Evolutionary conservation across 1,139 yeast species (phyloP), one percentile per base, ranked within the genome.

Genomic region (Suhomyces bolitotheri): DNA sequence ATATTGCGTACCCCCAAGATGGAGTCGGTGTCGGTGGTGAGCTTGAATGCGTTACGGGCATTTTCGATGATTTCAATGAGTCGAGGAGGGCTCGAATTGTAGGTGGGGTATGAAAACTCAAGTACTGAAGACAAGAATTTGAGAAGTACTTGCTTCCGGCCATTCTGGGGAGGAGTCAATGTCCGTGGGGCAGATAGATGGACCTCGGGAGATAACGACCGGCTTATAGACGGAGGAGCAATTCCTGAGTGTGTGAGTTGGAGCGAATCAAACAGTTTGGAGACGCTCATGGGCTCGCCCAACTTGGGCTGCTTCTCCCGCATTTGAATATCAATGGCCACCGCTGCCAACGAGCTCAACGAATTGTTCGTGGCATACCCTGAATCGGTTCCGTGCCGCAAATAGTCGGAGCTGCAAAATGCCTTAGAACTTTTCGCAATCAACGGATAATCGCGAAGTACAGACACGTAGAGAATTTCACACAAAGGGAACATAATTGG

Each of bases 21-120:
- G n/a, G 43, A 25, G 15, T 43, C 45, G 21, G 37, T 41, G 22
- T 25, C 30, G 11, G 33, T 30, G 7, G 27, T 23, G 15, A 49
- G 40, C 30, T 75, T 73, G 56, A 86, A 86, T 11, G 88, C 89
- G 34, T 71, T 65, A 41, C 77, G 76, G 14, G 86, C 87, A 53
- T 85, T 85, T 38, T 82, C 85, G 14, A 84, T 53, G 14, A 86
- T 60, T 53, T 86, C 95, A 12, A 73, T 50, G 39, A 76, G 64
- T 5, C 84, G 78, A 5, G 90, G 95, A 2, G 89, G 81, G 0
- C 90, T 80, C 10, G 80, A 74, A 33, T 73, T 73, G 16, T 62
- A 55, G 4, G 76, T 71, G n/a, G 82, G 74, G 54, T 72, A 86
- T 4, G 77, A 70, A 48, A 85, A 80, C 35, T 80, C 76, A 27